phyloP scores from a whole-genome alignment of 163 green algal species.

The Botryococcus braunii region DNA sequence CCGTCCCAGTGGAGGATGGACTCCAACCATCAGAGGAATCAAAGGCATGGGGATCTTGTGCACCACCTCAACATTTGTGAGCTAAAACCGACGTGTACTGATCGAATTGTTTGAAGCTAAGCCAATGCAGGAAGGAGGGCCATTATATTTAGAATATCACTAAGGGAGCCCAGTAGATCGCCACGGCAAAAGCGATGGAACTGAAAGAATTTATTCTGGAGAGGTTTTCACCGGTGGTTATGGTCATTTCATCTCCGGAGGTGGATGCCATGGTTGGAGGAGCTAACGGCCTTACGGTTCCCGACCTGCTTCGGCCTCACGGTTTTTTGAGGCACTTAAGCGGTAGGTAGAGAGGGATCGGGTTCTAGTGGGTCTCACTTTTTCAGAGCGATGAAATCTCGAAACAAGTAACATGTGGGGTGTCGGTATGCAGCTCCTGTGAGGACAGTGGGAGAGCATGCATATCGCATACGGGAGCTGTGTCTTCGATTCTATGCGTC shows the following conservation, averaged over 20 bases:
- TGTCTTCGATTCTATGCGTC: conserved; percentile 56
- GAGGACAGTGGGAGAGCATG: conserved; percentile 59
- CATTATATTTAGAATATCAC: too few relatives aligned
- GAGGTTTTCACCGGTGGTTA: conserved; percentile 43
- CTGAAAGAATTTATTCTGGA: conserved; percentile 18
- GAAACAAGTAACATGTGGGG: not conserved
- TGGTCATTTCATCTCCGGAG: conserved; percentile 52
- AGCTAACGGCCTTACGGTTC: conserved; percentile 59
- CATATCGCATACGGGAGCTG: conserved; percentile 59
- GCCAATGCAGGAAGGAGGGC: too few relatives aligned
- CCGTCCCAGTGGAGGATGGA: too few relatives aligned
- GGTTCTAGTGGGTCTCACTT: not conserved
- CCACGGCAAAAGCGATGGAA: conserved; percentile 26
- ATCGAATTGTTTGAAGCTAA: too few relatives aligned
- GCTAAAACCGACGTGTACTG: too few relatives aligned
- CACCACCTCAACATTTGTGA: too few relatives aligned
- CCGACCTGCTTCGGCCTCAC: conserved; percentile 73
- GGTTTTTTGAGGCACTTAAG: conserved; percentile 64
- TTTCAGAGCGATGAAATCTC: not conserved
- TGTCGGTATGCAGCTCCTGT: conserved; percentile 55
- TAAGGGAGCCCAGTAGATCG: too few relatives aligned
- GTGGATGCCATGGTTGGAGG: conserved; percentile 43
- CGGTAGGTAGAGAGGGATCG: conserved; percentile 25
- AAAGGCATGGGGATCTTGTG: too few relatives aligned
- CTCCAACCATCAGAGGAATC: too few relatives aligned